phyloP scores from a whole-genome alignment of 352 stramenopile genomes.

The Nothophytophthora sp. region DNA sequence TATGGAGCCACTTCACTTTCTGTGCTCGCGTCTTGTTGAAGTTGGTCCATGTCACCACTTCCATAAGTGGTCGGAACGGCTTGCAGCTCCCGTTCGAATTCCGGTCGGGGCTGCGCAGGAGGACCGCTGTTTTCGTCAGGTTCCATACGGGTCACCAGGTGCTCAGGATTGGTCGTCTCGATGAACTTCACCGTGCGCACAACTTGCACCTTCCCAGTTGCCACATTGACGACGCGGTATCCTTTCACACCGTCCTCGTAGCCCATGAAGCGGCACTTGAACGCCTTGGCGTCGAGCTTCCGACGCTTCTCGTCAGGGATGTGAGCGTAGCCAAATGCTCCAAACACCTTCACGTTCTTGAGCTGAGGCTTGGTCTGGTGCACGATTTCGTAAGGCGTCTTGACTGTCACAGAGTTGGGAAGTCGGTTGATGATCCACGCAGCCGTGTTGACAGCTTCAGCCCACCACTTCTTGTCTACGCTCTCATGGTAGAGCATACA shows the following conservation, averaged over 20 bases:
- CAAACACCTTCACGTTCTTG: constrained; percentile 13
- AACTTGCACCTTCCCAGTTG: constrained; percentile 1
- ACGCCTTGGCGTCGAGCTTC: constrained; percentile 21
- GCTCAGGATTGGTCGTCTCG: not conserved
- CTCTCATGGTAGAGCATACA: constrained; percentile 13
- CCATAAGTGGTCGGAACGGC: too few species aligned
- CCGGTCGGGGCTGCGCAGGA: too few species aligned
- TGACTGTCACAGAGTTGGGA: constrained; percentile 6
- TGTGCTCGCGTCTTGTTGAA: too few species aligned
- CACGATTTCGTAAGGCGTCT: constrained; percentile 12
- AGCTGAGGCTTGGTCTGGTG: constrained; percentile 2
- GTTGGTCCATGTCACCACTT: too few species aligned
- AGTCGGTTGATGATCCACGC: constrained; percentile 16
- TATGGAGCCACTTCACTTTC: too few species aligned
- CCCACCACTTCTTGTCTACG: constrained; percentile 12
- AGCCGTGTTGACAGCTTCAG: constrained; percentile 15
- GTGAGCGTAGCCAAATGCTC: constrained; percentile 13
- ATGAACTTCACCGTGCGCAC: constrained; percentile 1
- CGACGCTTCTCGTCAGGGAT: constrained; percentile 6
- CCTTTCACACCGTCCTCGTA: constrained; percentile 18
- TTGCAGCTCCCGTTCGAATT: too few species aligned
- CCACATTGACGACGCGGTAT: constrained; percentile 11
- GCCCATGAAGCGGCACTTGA: constrained; percentile 23
- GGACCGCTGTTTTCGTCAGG: too few species aligned
- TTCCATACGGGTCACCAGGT: too few species aligned